Evolutionary conservation across 176 grass and related monocot genomes (phyloP).

Genomic region (Miscanthus lutarioriparius): DNA sequence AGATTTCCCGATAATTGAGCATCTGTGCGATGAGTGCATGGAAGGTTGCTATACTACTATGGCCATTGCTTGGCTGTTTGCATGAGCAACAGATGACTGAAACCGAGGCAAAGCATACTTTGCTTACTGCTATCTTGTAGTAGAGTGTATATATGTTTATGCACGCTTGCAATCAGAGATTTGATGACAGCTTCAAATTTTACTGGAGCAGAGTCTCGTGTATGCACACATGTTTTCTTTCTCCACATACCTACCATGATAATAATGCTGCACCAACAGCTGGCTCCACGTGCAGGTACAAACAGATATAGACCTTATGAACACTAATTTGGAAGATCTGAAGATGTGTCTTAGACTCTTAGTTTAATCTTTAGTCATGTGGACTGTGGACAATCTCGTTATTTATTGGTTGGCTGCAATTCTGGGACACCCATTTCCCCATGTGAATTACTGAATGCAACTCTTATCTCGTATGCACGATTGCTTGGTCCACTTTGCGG

Average conservation of each 20-base stretch:
- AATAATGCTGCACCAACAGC: background rate
- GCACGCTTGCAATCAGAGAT: background rate
- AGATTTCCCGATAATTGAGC: background rate
- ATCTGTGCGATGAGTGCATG: background rate
- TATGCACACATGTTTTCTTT: conserved; percentile 4
- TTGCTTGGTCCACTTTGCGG: background rate
- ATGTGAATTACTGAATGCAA: background rate
- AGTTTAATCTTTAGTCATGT: background rate
- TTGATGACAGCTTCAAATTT: background rate
- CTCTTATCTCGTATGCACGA: background rate
- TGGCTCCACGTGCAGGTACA: background rate
- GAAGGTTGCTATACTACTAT: background rate
- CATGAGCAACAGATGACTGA: background rate
- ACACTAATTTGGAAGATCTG: background rate
- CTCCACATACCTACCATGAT: background rate
- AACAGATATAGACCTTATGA: background rate
- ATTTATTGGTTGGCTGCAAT: background rate
- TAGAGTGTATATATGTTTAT: background rate
- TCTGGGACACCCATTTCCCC: background rate
- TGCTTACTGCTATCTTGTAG: background rate
- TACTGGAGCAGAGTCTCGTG: background rate
- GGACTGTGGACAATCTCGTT: background rate
- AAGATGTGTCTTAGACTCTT: background rate
- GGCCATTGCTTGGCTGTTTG: conserved; percentile 10
- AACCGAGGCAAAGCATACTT: background rate